Base-by-base conservation (phyloP, 1,284 basidiomycete species). In the Heterobasidion irregulare region DNA sequence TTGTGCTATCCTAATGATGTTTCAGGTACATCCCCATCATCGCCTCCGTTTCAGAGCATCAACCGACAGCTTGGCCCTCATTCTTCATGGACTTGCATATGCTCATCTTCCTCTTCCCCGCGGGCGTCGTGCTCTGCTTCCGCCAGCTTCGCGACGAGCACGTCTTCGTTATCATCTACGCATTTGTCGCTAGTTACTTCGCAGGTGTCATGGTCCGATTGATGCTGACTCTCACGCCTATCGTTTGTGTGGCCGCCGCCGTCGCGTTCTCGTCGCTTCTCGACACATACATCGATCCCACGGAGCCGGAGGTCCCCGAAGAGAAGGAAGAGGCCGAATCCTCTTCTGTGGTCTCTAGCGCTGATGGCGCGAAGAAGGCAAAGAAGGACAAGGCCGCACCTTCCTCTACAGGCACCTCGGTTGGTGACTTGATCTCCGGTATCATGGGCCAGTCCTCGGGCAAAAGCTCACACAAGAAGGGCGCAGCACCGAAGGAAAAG, bases 31-130 rank as follows among this genome's bases (percentile, higher is more conserved):
- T 98, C 65, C 95, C 95, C 38, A 98, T 99, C 75, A 98, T 99
- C 66, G 97, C 97, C 6, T 98, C 96, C 18, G 97, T 98, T 18
- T 98, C 94, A n/a, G 97, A 99, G 73, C 97, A 99, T 74, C 97
- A 99, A 70, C 97, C 97, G 13, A 99, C 97, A 9, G 96, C 97
- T 44, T 99, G 97, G 97, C 94, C 96, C 3, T 89, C 96, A 2
- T 99, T 99, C 84, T 99, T 98, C 79, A 98, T 98, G 86, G 96
- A 99, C 71, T 84, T 99, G 58, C 90, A 98, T 66, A 89, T 97
- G 81, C 87, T 99, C 68, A 90, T 99, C 64, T 98, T 94, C 82
- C 75, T 97, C 57, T 99, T 99, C 84, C 97, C 97, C 5, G 96
- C 93, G 32, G 97, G 97, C 58, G 92, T 99, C 50, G 81, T 92